Conservation (phyloP, 1,284 basidiomycete genomes). For the Ustilago loliicola region DNA sequence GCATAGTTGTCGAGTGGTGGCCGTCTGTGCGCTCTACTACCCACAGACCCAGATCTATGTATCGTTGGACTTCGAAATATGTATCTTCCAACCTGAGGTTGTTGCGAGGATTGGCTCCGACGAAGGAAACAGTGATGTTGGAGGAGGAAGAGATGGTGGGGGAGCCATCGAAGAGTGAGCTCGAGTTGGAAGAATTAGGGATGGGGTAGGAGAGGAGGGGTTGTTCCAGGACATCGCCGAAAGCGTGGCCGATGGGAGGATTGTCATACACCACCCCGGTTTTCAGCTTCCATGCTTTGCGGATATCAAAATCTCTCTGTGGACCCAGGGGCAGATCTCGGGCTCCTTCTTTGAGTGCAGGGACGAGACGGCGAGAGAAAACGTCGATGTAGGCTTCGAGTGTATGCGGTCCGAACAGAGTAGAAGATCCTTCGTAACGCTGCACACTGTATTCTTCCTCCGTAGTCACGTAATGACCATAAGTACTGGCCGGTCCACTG, state of each 20-base stretch:
- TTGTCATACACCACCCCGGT: conserved; percentile 57
- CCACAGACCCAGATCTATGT: conserved; percentile 74
- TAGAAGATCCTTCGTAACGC: conserved; percentile 85
- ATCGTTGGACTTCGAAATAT: conserved; percentile 79
- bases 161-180: conserved; percentile 5
- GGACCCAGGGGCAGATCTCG: conserved; percentile 76
- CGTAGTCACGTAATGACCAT: conserved; percentile 80
- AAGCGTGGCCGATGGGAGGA: conserved; percentile 74
- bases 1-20: conserved; percentile 81
- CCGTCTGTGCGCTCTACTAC: conserved; percentile 79
- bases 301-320: conserved; percentile 78
- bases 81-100: conserved; percentile 81
- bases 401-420: conserved; percentile 83
- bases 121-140: conserved; percentile 78
- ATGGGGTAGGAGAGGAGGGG: conserved; percentile 75
- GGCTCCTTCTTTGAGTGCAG: conserved; percentile 72
- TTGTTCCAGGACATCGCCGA: conserved; percentile 79
- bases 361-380: conserved; percentile 72
- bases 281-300: conserved; percentile 74
- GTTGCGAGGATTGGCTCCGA: conserved; percentile 84
- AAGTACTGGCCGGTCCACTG: conserved; percentile 82
- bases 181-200: conserved; percentile 71
- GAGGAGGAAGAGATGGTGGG: conserved; percentile 56
- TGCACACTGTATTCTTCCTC: conserved; percentile 82
- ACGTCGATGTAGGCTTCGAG: conserved; percentile 84